Percentiles rank a stretch among this genome's conserved stretches.
phyloP scores from a whole-genome alignment of 2,329 filamentous ascomycete genomes.

The Pyricularia pennisetigena region DNA sequence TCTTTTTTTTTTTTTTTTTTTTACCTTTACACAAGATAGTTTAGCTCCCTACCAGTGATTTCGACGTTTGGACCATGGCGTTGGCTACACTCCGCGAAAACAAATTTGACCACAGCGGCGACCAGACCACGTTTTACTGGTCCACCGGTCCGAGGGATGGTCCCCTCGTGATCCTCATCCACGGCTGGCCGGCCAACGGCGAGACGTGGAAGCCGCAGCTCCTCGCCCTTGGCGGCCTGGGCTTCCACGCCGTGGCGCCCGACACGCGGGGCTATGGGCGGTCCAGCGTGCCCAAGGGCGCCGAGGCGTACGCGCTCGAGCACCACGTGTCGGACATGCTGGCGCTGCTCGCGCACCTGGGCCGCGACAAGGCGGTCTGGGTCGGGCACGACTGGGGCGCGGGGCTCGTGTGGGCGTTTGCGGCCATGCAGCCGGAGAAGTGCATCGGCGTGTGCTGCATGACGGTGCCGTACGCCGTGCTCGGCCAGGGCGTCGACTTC shows the following conservation, averaged over 20 bases:
- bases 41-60: too few relatives aligned
- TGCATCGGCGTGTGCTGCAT: neutral
- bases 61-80: neutral
- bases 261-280: conserved; percentile 28
- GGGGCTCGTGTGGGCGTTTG: neutral
- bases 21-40: too few relatives aligned
- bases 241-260: conserved; percentile 20
- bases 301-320: conserved; percentile 21
- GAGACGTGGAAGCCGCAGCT: neutral
- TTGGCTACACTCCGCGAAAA: neutral
- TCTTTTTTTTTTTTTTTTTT: too few relatives aligned
- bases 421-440: neutral
- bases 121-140: neutral
- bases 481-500: neutral
- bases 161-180: conserved; percentile 24
- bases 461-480: neutral
- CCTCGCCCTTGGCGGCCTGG: conserved; percentile 24
- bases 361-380: conserved; percentile 23
- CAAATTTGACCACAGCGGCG: neutral
- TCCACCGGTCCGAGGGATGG: neutral
- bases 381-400: conserved; percentile 39
- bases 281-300: conserved; percentile 27
- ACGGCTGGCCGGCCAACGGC: conserved; percentile 35
- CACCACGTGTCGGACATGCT: conserved; percentile 24
- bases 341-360: conserved; percentile 29